These are phyloP conservation scores for Isatis tinctoria DNA, from an alignment of 345 rosid species.

Conservation along the genomic window DNA sequence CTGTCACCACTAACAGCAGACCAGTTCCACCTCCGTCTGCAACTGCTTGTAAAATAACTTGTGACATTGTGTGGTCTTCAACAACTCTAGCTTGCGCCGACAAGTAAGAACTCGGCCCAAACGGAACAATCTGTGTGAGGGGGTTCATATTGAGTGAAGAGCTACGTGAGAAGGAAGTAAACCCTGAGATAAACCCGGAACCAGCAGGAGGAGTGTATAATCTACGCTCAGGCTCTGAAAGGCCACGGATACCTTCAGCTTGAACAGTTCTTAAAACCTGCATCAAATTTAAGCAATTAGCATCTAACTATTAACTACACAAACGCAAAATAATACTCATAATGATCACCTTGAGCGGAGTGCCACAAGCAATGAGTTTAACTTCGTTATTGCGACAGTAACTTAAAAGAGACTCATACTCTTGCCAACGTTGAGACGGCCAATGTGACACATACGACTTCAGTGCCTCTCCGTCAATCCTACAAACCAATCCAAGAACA, in stretches of 20 bases:
- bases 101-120: slow-evolving; percentile 84
- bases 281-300: neutral
- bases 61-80: slow-evolving; percentile 86
- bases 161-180: slow-evolving; percentile 61
- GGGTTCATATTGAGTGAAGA: slow-evolving; percentile 48
- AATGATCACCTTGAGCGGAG: slow-evolving; percentile 66
- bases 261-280: slow-evolving; percentile 83
- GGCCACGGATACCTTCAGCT: slow-evolving; percentile 89
- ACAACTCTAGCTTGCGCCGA: slow-evolving; percentile 85
- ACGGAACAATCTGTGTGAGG: slow-evolving; percentile 52
- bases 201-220: slow-evolving; percentile 81
- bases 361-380: slow-evolving; percentile 76
- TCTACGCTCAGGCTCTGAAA: slow-evolving; percentile 69
- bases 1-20: slow-evolving; percentile 72
- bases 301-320: neutral
- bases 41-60: slow-evolving; percentile 55
- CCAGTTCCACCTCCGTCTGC: slow-evolving; percentile 59
- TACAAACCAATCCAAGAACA: slow-evolving; percentile 34
- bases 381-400: slow-evolving; percentile 74
- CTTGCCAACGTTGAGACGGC: slow-evolving; percentile 78
- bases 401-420: slow-evolving; percentile 74
- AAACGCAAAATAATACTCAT: neutral
- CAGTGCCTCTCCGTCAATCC: slow-evolving; percentile 69
- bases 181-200: slow-evolving; percentile 86
- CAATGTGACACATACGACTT: slow-evolving; percentile 61